A percentile compares a stretch with the other conserved stretches of the same genome.
phyloP scores from a whole-genome alignment of 768 basidiomycete species.

The Lactifluus piperatus region DNA sequence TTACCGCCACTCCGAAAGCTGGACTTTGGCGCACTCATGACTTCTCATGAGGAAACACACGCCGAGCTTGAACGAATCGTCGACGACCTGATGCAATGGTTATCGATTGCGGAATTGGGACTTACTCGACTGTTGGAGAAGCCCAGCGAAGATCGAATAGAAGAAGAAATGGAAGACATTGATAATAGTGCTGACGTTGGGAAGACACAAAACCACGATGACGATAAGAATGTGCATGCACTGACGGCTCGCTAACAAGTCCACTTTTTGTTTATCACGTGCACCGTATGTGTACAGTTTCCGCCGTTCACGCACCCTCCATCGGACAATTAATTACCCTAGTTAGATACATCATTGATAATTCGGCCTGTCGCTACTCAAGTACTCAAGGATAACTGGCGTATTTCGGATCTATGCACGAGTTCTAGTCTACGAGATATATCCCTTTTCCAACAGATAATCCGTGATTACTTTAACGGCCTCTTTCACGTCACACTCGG shows the following conservation, averaged over 20 bases:
- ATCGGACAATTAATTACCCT: background rate
- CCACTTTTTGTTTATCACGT: background rate
- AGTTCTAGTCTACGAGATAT: slow-evolving; percentile 9
- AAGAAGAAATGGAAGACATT: slow-evolving; percentile 51
- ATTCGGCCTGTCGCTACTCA: background rate
- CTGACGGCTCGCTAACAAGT: slow-evolving; percentile 8
- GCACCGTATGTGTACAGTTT: background rate
- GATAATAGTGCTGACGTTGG: background rate
- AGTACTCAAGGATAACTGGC: background rate
- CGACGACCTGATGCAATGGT: slow-evolving; percentile 68
- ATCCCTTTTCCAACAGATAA: slow-evolving; percentile 66
- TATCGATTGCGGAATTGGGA: slow-evolving; percentile 65
- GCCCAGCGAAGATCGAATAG: slow-evolving; percentile 43
- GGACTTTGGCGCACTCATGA: slow-evolving; percentile 52
- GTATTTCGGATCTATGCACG: slow-evolving; percentile 1
- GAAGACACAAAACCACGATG: background rate
- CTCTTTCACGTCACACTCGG: slow-evolving; percentile 65
- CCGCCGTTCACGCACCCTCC: background rate
- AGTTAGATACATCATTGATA: background rate
- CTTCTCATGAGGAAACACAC: slow-evolving; percentile 51
- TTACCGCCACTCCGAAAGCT: slow-evolving; percentile 48
- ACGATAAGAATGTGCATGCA: slow-evolving; percentile 1
- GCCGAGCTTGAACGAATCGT: slow-evolving; percentile 64
- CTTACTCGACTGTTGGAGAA: slow-evolving; percentile 57
- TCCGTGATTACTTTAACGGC: slow-evolving; percentile 71